These are phyloP conservation scores for Casuarina cunninghamiana DNA, from an alignment of 306 rosid species.

Conservation along the genomic window DNA sequence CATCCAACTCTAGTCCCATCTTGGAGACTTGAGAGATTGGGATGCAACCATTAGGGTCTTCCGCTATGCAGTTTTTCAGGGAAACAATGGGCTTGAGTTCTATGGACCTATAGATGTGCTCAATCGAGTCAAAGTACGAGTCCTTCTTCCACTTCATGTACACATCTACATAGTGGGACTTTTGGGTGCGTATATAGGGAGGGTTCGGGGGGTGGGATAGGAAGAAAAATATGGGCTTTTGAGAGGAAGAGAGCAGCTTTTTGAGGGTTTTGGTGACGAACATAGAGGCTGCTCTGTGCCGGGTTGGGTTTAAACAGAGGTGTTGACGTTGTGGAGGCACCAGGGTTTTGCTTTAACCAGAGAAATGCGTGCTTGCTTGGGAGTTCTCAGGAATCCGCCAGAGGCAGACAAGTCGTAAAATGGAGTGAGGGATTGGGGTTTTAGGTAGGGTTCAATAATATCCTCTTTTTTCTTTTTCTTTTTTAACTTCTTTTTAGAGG, in stretches of 20 bases:
- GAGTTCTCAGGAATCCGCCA: no score
- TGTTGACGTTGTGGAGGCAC: background rate
- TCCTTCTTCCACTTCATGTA: slow-evolving; percentile 95
- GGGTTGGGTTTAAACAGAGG: background rate
- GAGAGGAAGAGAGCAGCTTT: slow-evolving; percentile 23
- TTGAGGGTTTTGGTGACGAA: slow-evolving; percentile 38
- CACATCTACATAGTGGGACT: slow-evolving; percentile 65
- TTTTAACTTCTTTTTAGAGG: no score
- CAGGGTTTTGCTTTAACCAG: background rate
- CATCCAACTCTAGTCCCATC: slow-evolving; percentile 55
- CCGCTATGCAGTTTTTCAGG: slow-evolving; percentile 69
- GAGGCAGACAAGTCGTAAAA: no score
- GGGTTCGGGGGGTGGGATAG: slow-evolving; percentile 14
- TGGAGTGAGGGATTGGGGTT: no score
- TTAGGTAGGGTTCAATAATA: no score
- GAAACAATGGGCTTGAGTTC: slow-evolving; percentile 64
- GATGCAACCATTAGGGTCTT: slow-evolving; percentile 62
- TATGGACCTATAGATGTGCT: slow-evolving; percentile 64
- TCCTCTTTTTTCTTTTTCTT: no score
- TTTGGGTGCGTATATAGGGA: slow-evolving; percentile 45
- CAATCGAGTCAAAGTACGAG: slow-evolving; percentile 62
- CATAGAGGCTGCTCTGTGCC: slow-evolving; percentile 28
- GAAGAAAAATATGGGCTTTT: slow-evolving; percentile 27
- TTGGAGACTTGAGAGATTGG: slow-evolving; percentile 80
- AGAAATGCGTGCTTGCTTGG: background rate